Percentiles rank a stretch among this genome's conserved stretches.
These are phyloP conservation scores for Tilletia horrida DNA, from an alignment of 1,284 basidiomycete species.

Conservation along the genomic window DNA sequence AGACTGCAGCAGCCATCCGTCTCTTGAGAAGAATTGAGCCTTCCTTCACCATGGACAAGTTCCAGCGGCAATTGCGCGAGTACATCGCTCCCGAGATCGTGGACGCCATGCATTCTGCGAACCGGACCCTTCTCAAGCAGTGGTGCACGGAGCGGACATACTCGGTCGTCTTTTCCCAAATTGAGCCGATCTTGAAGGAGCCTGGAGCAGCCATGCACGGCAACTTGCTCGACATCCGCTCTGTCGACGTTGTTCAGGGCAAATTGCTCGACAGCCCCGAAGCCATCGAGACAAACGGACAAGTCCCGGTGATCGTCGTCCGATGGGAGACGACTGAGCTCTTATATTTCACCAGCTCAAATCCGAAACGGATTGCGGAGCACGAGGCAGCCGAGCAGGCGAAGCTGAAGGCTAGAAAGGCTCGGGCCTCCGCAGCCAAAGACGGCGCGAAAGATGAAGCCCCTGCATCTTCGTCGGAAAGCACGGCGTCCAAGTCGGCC, in stretches of 20 bases:
- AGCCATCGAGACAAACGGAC: slow-evolving; percentile 57
- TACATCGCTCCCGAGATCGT: slow-evolving; percentile 97
- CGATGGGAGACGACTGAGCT: slow-evolving; percentile 92
- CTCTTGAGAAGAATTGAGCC: slow-evolving; percentile 78
- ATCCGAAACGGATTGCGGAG: slow-evolving; percentile 45
- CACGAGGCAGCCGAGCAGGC: slow-evolving; percentile 11
- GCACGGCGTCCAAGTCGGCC: not conserved
- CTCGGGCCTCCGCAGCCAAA: not conserved
- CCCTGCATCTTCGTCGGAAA: not conserved
- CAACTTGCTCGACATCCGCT: slow-evolving; percentile 44
- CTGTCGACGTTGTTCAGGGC: slow-evolving; percentile 50
- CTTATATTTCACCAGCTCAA: slow-evolving; percentile 82
- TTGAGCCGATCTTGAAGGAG: slow-evolving; percentile 87
- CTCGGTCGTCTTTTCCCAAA: slow-evolving; percentile 93
- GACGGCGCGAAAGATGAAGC: not conserved
- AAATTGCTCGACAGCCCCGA: slow-evolving; percentile 61
- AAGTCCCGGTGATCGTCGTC: slow-evolving; percentile 85
- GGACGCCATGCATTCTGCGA: slow-evolving; percentile 87
- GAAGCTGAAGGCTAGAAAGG: slow-evolving; percentile 13
- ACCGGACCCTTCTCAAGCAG: slow-evolving; percentile 74
- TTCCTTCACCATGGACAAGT: slow-evolving; percentile 76
- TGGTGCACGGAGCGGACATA: slow-evolving; percentile 94
- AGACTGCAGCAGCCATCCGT: slow-evolving; percentile 89
- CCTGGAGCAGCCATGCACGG: slow-evolving; percentile 62
- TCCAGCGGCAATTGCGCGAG: slow-evolving; percentile 86